phyloP scores from a whole-genome alignment of 768 basidiomycete genomes.

The Leccinum uliginosum region DNA sequence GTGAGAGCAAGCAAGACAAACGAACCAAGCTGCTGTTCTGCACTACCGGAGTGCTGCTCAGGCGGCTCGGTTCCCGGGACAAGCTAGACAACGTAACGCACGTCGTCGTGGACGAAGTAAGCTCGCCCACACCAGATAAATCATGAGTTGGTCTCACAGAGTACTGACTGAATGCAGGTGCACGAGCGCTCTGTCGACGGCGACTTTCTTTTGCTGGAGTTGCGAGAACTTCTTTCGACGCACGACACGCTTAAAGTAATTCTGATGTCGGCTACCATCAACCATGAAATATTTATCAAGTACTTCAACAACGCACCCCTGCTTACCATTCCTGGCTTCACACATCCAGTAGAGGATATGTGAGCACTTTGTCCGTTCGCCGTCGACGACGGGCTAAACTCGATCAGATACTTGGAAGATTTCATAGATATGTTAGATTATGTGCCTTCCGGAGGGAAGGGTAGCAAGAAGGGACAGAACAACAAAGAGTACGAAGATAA shows the following conservation, averaged over 20 bases:
- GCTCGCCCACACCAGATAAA: conserved; percentile 6
- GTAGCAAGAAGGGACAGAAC: conserved; percentile 22
- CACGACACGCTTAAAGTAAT: conserved; percentile 72
- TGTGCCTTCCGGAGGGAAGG: conserved; percentile 40
- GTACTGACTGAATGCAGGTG: conserved; percentile 42
- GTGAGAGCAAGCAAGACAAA: conserved; percentile 65
- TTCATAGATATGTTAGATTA: conserved; percentile 58
- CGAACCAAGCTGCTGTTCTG: conserved; percentile 82
- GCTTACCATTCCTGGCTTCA: conserved; percentile 78
- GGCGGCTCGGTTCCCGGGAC: conserved; percentile 73
- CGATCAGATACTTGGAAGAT: conserved; percentile 78
- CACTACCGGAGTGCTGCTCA: conserved; percentile 89
- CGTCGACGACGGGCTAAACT: background rate
- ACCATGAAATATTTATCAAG: conserved; percentile 75
- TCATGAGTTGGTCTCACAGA: background rate
- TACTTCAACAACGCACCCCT: conserved; percentile 84
- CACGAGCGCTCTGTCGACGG: conserved; percentile 92
- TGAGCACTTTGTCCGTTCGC: conserved; percentile 28
- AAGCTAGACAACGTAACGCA: conserved; percentile 69
- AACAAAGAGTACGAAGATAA: conserved; percentile 43
- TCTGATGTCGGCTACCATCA: conserved; percentile 95
- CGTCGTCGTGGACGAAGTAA: conserved; percentile 86
- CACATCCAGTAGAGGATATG: conserved; percentile 75
- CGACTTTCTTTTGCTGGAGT: conserved; percentile 82
- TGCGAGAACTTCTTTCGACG: conserved; percentile 65